phyloP scores from a whole-genome alignment of 2,329 filamentous ascomycete species.

The Xylariomycetidae sp. region DNA sequence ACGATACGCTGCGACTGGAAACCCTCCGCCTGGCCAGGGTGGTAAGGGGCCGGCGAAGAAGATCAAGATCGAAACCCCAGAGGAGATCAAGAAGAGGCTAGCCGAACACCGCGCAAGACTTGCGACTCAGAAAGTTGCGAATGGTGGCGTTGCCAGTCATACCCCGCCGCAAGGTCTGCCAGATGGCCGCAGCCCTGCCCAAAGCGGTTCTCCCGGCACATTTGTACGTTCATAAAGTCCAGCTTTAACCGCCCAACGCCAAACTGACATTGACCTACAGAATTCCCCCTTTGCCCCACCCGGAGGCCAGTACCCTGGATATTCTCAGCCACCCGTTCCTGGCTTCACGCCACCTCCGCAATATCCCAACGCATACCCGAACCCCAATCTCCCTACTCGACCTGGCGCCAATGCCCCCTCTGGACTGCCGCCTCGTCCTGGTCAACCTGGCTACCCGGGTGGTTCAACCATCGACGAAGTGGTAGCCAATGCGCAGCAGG shows the following conservation, averaged over 20 bases:
- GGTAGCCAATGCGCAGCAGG: constrained; percentile 36
- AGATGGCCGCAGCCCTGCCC: constrained; percentile 43
- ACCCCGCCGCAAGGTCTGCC: constrained; percentile 42
- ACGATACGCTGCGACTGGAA: constrained; percentile 74
- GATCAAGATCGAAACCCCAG: constrained; percentile 65
- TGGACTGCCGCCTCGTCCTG: constrained; percentile 39
- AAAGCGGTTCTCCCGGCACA: constrained; percentile 45
- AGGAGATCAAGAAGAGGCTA: constrained; percentile 74
- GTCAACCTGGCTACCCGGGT: constrained; percentile 27
- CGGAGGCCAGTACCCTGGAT: constrained; percentile 31
- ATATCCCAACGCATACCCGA: constrained; percentile 32
- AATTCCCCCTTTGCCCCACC: constrained; percentile 39
- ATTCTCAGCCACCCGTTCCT: constrained; percentile 31
- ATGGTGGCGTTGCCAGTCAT: constrained; percentile 42
- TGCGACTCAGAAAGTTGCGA: constrained; percentile 52
- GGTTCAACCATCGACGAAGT: constrained; percentile 43
- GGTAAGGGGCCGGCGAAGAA: constrained; percentile 63
- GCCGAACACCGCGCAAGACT: constrained; percentile 69
- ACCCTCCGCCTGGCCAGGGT: constrained; percentile 64
- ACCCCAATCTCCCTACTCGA: constrained; percentile 39
- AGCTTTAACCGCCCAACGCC: constrained; percentile 19
- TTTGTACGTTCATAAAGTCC: too few relatives aligned
- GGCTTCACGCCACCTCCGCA: constrained; percentile 30
- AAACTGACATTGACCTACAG: too few relatives aligned
- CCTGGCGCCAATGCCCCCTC: constrained; percentile 36